A percentile compares a stretch with the other conserved stretches of the same genome.
phyloP scores from a whole-genome alignment of 805 yeast species.

The Lipomyces orientalis region DNA sequence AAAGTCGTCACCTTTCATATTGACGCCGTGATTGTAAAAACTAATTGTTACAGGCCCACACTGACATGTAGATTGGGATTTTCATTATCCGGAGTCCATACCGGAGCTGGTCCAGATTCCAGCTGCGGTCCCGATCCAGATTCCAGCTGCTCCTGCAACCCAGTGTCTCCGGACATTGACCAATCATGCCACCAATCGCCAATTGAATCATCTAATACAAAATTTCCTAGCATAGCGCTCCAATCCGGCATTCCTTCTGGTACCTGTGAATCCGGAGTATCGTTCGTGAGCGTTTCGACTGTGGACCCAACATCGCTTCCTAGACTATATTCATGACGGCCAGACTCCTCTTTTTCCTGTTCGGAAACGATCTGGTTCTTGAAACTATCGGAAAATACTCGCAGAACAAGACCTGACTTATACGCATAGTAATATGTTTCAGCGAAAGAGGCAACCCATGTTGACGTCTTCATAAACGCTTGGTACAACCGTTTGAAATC shows the following conservation, averaged over 20 bases:
- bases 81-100: not conserved
- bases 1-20: not conserved
- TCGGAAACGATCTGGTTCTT: not conserved
- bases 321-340: not conserved
- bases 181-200: conserved; percentile 39
- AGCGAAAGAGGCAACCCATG: conserved; percentile 12
- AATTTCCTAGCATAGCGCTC: conserved; percentile 2
- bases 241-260: conserved; percentile 8
- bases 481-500: conserved; percentile 25
- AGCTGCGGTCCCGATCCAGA: not conserved
- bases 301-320: conserved; percentile 1
- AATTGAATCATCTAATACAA: conserved; percentile 14
- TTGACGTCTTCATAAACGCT: conserved; percentile 6
- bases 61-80: not conserved
- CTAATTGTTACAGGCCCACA: not conserved
- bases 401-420: not conserved
- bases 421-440: conserved; percentile 10
- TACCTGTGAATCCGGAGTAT: conserved; percentile 6
- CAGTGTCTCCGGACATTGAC: conserved; percentile 12
- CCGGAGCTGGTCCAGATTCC: not conserved
- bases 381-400: not conserved
- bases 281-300: not conserved
- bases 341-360: not conserved
- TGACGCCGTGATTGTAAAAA: not conserved
- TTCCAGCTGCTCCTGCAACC: not conserved